Evolutionary conservation across 495 filamentous ascomycete species (phyloP).

Genomic region (Margaritispora aquatica): DNA sequence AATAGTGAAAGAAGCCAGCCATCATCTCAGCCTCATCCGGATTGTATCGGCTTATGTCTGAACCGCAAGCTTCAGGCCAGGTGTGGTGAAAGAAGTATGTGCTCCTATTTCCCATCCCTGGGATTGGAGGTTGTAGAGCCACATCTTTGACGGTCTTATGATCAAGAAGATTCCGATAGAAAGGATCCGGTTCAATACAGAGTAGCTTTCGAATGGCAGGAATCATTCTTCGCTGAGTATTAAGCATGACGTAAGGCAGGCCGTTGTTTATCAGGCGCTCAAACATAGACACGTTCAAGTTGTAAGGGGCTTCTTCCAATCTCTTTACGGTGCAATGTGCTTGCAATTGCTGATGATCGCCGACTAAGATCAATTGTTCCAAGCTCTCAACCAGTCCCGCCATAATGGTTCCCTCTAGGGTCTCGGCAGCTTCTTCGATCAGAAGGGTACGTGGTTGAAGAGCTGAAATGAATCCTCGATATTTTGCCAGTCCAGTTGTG

Average conservation of each 20-base stretch:
- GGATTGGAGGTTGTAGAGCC: conserved; percentile 48
- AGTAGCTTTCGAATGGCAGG: conserved; percentile 62
- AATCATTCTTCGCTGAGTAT: conserved; percentile 63
- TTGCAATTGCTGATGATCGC: conserved; percentile 69
- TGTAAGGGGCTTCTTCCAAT: conserved; percentile 49
- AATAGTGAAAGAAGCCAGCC: conserved; percentile 62
- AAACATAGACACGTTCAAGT: conserved; percentile 64
- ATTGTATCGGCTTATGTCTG: conserved; percentile 66
- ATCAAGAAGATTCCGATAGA: conserved; percentile 66
- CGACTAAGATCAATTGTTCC: conserved; percentile 69
- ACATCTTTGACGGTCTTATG: conserved; percentile 53
- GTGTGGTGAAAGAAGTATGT: conserved; percentile 68
- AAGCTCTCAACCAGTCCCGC: conserved; percentile 60
- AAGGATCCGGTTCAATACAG: conserved; percentile 23
- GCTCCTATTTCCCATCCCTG: conserved; percentile 70
- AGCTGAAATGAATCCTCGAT: conserved; percentile 58
- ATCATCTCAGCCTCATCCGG: conserved; percentile 73
- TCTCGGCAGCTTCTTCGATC: conserved; percentile 74
- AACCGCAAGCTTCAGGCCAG: conserved; percentile 59
- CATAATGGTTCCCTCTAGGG: conserved; percentile 58
- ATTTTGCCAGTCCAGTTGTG: conserved; percentile 79
- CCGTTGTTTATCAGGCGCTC: conserved; percentile 70
- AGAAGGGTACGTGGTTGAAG: conserved; percentile 60
- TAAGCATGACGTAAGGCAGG: conserved; percentile 55
- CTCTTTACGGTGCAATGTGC: conserved; percentile 51